Percentiles rank a stretch among this genome's conserved stretches.
These are phyloP conservation scores for Ceratobasidium sp. DNA, from an alignment of 1,284 basidiomycete species.

Conservation along the genomic window DNA sequence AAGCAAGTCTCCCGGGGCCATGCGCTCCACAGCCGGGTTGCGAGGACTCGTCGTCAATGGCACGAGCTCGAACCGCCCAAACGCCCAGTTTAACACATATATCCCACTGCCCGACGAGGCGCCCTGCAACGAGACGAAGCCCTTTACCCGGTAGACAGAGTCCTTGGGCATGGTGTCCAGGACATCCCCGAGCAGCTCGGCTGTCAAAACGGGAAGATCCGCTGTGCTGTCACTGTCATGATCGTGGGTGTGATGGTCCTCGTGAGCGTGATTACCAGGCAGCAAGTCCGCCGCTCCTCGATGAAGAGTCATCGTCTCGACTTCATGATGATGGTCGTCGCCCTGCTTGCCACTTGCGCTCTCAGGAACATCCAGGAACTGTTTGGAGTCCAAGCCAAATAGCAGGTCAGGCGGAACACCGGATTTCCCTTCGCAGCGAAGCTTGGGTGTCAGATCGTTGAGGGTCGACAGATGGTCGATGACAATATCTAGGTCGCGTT, in stretches of 20 bases:
- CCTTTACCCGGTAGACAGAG: conserved; percentile 81
- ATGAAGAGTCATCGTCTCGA: conserved; percentile 77
- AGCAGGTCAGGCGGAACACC: conserved; percentile 79
- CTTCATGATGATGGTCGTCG: conserved; percentile 75
- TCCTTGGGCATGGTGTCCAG: conserved; percentile 71
- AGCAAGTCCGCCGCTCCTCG: conserved; percentile 56
- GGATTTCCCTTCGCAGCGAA: conserved; percentile 70
- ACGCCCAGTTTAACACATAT: conserved; percentile 89
- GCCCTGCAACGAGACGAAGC: conserved; percentile 69
- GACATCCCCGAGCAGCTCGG: conserved; percentile 57
- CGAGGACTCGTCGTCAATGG: conserved; percentile 51
- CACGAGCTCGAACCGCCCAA: conserved; percentile 81
- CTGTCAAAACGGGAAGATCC: conserved; percentile 48
- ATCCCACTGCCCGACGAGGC: conserved; percentile 50
- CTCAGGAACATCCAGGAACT: conserved; percentile 63
- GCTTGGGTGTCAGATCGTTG: conserved; percentile 87
- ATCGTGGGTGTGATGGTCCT: conserved; percentile 53
- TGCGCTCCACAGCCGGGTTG: conserved; percentile 48
- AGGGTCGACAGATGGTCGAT: conserved; percentile 88
- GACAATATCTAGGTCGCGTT: conserved; percentile 79
- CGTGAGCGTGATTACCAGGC: conserved; percentile 52
- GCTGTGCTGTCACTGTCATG: conserved; percentile 11
- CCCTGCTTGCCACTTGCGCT: conserved; percentile 45
- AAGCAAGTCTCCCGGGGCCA: conserved; percentile 56
- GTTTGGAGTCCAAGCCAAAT: conserved; percentile 84